Base-by-base conservation (phyloP, 2,329 filamentous ascomycete genomes). In the Simplicillium aogashimaense region DNA sequence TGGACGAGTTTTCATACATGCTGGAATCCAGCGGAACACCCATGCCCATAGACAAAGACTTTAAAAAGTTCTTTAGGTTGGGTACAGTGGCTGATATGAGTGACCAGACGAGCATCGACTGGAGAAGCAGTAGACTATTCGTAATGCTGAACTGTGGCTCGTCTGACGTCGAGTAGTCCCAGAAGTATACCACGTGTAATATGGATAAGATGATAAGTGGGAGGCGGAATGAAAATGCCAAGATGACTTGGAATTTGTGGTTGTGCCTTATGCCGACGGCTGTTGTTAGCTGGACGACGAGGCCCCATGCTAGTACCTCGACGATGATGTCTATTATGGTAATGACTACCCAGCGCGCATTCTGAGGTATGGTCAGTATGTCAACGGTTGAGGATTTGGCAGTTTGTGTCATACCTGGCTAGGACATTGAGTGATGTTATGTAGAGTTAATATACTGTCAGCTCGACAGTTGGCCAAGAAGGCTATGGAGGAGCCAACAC, bases 51-150 rank as follows among this genome's bases (percentile, higher is more conserved):
- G 43, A 43, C 29, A 52, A 47, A 9, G 49, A 47, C 33, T 44
- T 49, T 29, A 51, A 39, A 29, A 50, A 50, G n/a, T 46, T 47
- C 17, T 45, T 48, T 14, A 50, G 31, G 41, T 51, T 52, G 10
- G 47, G 50, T 5, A 51, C 38, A 7, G 46, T 51, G 7, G 49
- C 49, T 10, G 47, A 51, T 12, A 49, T 45, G 33, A 52, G 41
- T 9, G 47, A 51, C 39, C 43, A 46, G 7, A 42, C 30, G 7
- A 52, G 33, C 37, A 49, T 47, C 16, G 39, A 35, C 35, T 52
- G 50, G 20, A 47, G 49, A 12, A 50, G 18, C 2, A 50, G 37
- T 2, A 50, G 36, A 13, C 42, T 46, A 36, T 43, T 30, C 3
- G 46, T 42, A 11, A 49, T 35, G 33, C 35, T 35, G 29, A 50